These are phyloP conservation scores for Trichoderma asperellum DNA, from an alignment of 2,329 filamentous ascomycete species.

Conservation along the genomic window DNA sequence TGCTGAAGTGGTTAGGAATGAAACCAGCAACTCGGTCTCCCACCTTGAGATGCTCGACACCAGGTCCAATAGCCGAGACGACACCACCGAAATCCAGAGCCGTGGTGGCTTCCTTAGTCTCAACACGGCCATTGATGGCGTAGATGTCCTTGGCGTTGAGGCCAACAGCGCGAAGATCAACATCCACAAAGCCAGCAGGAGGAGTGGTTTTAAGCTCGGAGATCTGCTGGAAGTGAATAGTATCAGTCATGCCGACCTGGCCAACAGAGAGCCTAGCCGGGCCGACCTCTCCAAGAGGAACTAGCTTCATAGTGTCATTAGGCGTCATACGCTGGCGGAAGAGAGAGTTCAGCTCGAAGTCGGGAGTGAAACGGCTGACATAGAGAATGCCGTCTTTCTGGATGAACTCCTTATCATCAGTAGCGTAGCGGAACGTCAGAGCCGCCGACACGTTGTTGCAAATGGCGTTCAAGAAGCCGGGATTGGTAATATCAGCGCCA, in stretches of 20 bases:
- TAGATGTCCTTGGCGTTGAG: slow-evolving; percentile 38
- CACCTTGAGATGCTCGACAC: slow-evolving; percentile 30
- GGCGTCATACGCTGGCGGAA: slow-evolving; percentile 30
- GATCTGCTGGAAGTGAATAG: slow-evolving; percentile 33
- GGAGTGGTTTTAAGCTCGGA: slow-evolving; percentile 2
- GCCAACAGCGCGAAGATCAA: slow-evolving; percentile 27
- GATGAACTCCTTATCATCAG: slow-evolving; percentile 18
- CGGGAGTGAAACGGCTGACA: slow-evolving; percentile 35
- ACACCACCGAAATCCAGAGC: slow-evolving; percentile 36
- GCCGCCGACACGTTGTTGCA: neutral
- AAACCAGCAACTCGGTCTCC: slow-evolving; percentile 38
- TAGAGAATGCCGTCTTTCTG: slow-evolving; percentile 23
- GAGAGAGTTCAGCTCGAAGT: slow-evolving; percentile 31
- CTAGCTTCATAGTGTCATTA: neutral
- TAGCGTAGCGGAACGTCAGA: neutral
- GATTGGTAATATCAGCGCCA: neutral
- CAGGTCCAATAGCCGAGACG: slow-evolving; percentile 33
- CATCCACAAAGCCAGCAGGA: slow-evolving; percentile 24
- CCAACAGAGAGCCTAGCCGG: slow-evolving; percentile 30
- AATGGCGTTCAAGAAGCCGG: neutral
- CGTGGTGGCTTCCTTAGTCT: slow-evolving; percentile 38
- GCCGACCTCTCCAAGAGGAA: neutral
- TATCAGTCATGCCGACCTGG: slow-evolving; percentile 29
- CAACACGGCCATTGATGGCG: slow-evolving; percentile 35
- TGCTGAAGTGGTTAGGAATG: slow-evolving; percentile 35